Percentiles rank a stretch among this genome's conserved stretches.
Evolutionary conservation across 1,284 basidiomycete genomes (phyloP).

Genomic region (Trichosporon coremiiforme): DNA sequence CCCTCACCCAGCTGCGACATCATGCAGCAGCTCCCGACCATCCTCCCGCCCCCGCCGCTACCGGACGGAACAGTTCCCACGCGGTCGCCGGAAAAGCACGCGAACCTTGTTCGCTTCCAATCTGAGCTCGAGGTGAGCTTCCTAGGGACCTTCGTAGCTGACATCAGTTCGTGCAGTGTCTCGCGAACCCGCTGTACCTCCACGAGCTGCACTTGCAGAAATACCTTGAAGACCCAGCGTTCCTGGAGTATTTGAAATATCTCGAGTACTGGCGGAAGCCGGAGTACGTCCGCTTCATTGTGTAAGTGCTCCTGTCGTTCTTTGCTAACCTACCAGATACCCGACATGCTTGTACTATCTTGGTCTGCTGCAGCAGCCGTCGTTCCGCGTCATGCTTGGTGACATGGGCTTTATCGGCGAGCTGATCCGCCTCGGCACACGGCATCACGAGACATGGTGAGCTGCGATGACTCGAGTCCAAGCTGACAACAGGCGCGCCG

Average conservation of each 20-base stretch:
- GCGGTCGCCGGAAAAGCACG: conserved; percentile 58
- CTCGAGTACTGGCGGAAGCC: conserved; percentile 86
- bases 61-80: conserved; percentile 44
- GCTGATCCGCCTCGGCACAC: conserved; percentile 42
- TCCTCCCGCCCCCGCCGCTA: conserved; percentile 43
- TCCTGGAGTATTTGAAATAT: conserved; percentile 83
- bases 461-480: conserved; percentile 15
- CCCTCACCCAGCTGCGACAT: neutral
- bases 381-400: conserved; percentile 42
- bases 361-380: conserved; percentile 41
- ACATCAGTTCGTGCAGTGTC: conserved; percentile 76
- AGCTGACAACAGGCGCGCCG: conserved; percentile 22
- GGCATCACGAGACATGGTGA: conserved; percentile 53
- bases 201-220: conserved; percentile 84
- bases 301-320: conserved; percentile 61
- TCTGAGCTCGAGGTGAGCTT: conserved; percentile 72
- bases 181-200: conserved; percentile 88
- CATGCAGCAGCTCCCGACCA: conserved; percentile 46
- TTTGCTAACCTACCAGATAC: conserved; percentile 36
- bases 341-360: conserved; percentile 52
- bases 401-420: conserved; percentile 46
- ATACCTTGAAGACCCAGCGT: conserved; percentile 72
- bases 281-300: conserved; percentile 84
- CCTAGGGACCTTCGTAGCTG: neutral
- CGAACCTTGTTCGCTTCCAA: conserved; percentile 81